Base-by-base conservation (phyloP, 163 green algal species). In the Scenedesmus sp. region DNA sequence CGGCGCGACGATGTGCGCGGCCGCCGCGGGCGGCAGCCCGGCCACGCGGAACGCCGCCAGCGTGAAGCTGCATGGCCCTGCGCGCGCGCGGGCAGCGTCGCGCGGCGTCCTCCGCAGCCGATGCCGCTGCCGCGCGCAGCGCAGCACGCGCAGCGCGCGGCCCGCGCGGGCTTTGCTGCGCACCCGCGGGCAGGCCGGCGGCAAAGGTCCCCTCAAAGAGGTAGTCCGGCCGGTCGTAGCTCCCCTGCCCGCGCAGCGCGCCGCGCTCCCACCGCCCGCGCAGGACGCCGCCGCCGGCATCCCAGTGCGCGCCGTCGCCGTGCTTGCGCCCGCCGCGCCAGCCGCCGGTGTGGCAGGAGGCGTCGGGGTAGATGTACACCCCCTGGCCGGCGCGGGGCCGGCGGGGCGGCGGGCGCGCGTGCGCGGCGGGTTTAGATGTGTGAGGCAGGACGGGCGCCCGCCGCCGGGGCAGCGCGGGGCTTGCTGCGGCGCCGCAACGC, bases 281-380 rank as follows among this genome's bases (percentile, higher is more conserved):
- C 83, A 93, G 73, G 80, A 88, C 92, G 60, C 88, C 90, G 2
- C 78, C 82, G 20, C 57, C 51, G n/a, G 81, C 89, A 79, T 93
- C 88, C 88, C 88, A 93, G 79, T 91, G 90, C 34, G 87, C 83
- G 63, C 88, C 88, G 5, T 42, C 31, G n/a, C 90, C 90, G 63
- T 93, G 80, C 72, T 93, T 93, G 58, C 82, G 69, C 11, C 90
- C 90, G 0, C 26, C 83, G 29, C 73, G 57, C 90, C 90, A 94
- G 28, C 24, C 57, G 67, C 90, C 90, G 3, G 87, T 87, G 78
- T 92, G 93, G 4, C 83, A 85, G 44, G 83, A 90, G 75, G 83
- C 85, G 67, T 93, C 90, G 14, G 89, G 86, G 77, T 94, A 94
- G 31, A 75, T 50, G 78, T 93, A 93, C 1, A 48, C 81, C 36